Conservation (phyloP, 352 stramenopile genomes). For the Globisporangium rhizosaccharum region DNA sequence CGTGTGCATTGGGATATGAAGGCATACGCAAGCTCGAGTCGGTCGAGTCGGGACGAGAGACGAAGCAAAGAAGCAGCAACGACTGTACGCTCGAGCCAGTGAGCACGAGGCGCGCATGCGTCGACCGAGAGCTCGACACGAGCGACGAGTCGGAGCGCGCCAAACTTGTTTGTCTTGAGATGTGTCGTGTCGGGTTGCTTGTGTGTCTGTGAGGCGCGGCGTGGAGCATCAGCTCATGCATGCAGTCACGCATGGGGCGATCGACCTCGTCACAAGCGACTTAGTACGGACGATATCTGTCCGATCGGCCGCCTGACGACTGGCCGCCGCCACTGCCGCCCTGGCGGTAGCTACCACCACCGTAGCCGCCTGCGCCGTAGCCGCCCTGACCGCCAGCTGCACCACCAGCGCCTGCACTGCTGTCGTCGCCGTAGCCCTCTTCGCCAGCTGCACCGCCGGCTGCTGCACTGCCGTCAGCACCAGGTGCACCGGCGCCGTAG, state of each 20-base stretch:
- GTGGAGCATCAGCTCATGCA: no score
- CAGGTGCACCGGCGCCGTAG: constrained; percentile 14
- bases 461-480: constrained; percentile 16
- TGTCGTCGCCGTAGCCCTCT: constrained; percentile 26
- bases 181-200: no score
- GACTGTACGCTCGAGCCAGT: no score
- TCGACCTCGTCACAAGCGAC: neutral
- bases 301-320: constrained; percentile 59
- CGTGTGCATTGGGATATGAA: no score
- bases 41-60: no score
- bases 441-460: constrained; percentile 16
- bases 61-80: no score
- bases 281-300: constrained; percentile 85
- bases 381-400: constrained; percentile 16
- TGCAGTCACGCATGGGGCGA: no score
- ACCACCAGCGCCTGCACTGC: constrained; percentile 25
- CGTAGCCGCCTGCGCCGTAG: constrained; percentile 53
- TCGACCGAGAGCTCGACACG: no score
- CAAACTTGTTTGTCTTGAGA: no score
- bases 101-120: no score
- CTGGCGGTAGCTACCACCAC: constrained; percentile 49
- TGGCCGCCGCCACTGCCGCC: constrained; percentile 38
- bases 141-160: no score
- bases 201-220: neutral
- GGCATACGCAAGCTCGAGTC: no score